A percentile compares a stretch with the other conserved stretches of the same genome.
Conservation (phyloP, 208 protist species). For the Blastocrithidia nonstop region DNA sequence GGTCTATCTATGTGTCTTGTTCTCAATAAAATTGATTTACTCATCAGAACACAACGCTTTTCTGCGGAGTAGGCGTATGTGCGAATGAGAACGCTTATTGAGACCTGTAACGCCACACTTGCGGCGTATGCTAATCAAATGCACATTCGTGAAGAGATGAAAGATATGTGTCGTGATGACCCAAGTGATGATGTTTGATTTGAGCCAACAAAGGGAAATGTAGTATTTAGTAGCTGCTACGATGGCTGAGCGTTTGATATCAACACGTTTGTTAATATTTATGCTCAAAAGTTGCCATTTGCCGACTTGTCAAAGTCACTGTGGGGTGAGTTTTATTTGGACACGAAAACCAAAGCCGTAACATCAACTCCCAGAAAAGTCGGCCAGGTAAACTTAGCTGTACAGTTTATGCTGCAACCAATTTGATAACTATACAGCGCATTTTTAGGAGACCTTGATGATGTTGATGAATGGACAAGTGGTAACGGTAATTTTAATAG, state of each 20-base stretch:
- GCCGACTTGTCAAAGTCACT: slow-evolving; percentile 46
- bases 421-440: slow-evolving; percentile 92
- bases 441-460: slow-evolving; percentile 58
- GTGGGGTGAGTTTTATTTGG: slow-evolving; percentile 95
- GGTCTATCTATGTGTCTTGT: slow-evolving; percentile 92
- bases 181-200: slow-evolving; percentile 90
- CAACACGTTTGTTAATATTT: slow-evolving; percentile 83
- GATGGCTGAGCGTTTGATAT: slow-evolving; percentile 89
- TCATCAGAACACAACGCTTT: slow-evolving; percentile 89
- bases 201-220: slow-evolving; percentile 91
- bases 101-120: slow-evolving; percentile 87
- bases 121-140: slow-evolving; percentile 70
- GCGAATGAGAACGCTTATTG: slow-evolving; percentile 87
- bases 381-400: slow-evolving; percentile 85
- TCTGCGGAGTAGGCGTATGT: slow-evolving; percentile 83
- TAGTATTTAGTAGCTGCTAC: slow-evolving; percentile 93
- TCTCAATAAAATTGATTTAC: slow-evolving; percentile 98
- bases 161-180: slow-evolving; percentile 64
- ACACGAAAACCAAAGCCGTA: slow-evolving; percentile 89
- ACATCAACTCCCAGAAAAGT: slow-evolving; percentile 34
- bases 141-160: slow-evolving; percentile 68
- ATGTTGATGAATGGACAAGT: slow-evolving; percentile 56
- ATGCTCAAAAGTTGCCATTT: slow-evolving; percentile 81
- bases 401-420: slow-evolving; percentile 92
- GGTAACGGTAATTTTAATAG: no score